Base-by-base conservation (phyloP, 257 asterid genomes). In the Solanum clarkiae region DNA sequence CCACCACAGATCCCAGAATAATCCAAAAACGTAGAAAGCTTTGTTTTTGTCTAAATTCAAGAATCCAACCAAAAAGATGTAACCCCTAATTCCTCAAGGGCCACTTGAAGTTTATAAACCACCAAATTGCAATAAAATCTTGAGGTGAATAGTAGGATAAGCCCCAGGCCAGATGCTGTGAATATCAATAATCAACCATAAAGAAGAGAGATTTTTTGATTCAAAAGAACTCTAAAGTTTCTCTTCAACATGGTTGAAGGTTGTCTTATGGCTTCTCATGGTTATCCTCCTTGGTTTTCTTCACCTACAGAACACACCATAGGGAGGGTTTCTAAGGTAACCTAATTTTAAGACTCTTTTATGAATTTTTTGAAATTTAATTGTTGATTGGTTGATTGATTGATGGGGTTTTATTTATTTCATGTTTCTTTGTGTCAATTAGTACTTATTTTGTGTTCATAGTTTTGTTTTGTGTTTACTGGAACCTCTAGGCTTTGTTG, bases 241-340 rank as follows among this genome's bases (percentile, higher is more conserved):
- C 85, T 84, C 82, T 69, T 40, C 29, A 79, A 84, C 24, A 93
- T 89, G 94, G 91, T 85, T 86, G 95, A 94, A 90, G 89, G 89
- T 22, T 91, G 91, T 85, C 87, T 92, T 91, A 89, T 94, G 95
- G 94, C 98, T 89, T 94, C 96, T 62, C 91, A 89, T 87, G 93
- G 93, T 69, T 89, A 79, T 88, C 94, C 91, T 63, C 89, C 92
- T 72, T 91, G 92, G 32, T 80, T 88, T 60, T 77, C 86, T 82
- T 83, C 88, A 80, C 87, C 91, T 66, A 87, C 90, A 1, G 98
- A 92, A 55, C 93, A 83, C 85, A 80, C 54, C 65, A 85, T 87
- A 1, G 74, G 42, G 85, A 91, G 85, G 91, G 74, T 79, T 16
- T 74, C 84, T 16, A 92, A 93, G 94, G 98, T 91, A 70, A 68